These are phyloP conservation scores for Blastobotrys malaysiensis DNA, from an alignment of 1,139 yeast species.

Conservation along the genomic window DNA sequence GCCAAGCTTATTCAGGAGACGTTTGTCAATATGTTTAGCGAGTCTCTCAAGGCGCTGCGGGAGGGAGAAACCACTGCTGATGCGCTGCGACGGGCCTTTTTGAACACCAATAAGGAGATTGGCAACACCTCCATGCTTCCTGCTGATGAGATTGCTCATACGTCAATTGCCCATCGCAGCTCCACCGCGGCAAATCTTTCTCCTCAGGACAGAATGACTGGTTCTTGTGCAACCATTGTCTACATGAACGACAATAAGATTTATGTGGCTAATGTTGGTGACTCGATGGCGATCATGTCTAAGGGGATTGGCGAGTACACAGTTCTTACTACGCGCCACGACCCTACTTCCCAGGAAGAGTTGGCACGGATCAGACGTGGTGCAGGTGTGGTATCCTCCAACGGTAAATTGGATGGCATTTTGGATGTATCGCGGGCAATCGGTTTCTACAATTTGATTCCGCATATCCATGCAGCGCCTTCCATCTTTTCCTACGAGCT, in stretches of 20 bases:
- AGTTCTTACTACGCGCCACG: slow-evolving; percentile 71
- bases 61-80: slow-evolving; percentile 46
- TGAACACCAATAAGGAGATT: slow-evolving; percentile 75
- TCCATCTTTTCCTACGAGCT: slow-evolving; percentile 59
- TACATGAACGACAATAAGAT: slow-evolving; percentile 67
- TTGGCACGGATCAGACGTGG: slow-evolving; percentile 83
- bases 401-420: slow-evolving; percentile 80
- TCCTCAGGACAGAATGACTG: slow-evolving; percentile 67
- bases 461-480: slow-evolving; percentile 89
- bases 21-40: slow-evolving; percentile 56
- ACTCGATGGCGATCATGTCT: slow-evolving; percentile 75
- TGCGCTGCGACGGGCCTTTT: slow-evolving; percentile 75
- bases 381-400: slow-evolving; percentile 85
- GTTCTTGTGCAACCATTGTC: slow-evolving; percentile 78
- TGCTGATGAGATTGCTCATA: slow-evolving; percentile 30
- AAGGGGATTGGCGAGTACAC: slow-evolving; percentile 75
- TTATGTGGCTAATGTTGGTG: slow-evolving; percentile 89
- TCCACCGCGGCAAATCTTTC: slow-evolving; percentile 31
- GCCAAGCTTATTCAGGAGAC: slow-evolving; percentile 71
- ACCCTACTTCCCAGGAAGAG: slow-evolving; percentile 74
- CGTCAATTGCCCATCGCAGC: slow-evolving; percentile 31
- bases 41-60: slow-evolving; percentile 53
- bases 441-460: slow-evolving; percentile 80
- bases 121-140: slow-evolving; percentile 42
- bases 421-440: slow-evolving; percentile 84